Evolutionary conservation across 176 grass and related monocot species (phyloP), one percentile per base, ranked within the genome.

Genomic region (Miscanthus lutarioriparius): DNA sequence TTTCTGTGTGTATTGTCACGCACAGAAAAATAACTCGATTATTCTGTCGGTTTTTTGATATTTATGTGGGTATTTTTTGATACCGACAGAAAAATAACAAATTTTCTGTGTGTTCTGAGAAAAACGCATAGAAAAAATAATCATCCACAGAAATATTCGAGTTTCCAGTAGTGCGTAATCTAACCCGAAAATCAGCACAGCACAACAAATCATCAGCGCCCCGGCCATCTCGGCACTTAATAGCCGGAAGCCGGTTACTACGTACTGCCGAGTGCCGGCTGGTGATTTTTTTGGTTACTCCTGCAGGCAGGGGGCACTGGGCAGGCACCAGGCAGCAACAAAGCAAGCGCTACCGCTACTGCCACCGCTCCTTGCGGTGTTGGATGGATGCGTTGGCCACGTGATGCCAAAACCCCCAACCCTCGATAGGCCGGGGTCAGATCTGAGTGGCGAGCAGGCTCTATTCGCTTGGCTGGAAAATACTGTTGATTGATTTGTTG

Each of bases 331-430:
- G 70, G 38, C 14, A 43, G 63, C 74, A 75, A 12, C 77, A 68
- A 74, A 89, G 48, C 76, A 39, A 49, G 71, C 10, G 40, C 36
- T 13, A 39, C 36, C 36, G 37, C 37, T 39, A 39, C 38, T 1
- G 38, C 64, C 14, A 19, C 15, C 6, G 38, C n/a, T 44, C 7
- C 2, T n/a, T n/a, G n/a, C n/a, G 22, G 56, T 61, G 56, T 25
- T 61, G 19, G 61, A 32, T 4, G 26, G 74, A 40, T 86, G 84
- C 84, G 84, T 74, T 90, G 84, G 67, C 88, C 88, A 90, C 88
- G 88, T 90, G 88, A 86, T 23, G 41, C 8, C 30, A 22, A 37
- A 72, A 12, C 6, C 78, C 78, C 56, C 35, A 39, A 67, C 58
- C 68, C 26, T 43, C 41, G 62, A 38, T 64, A 51, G 15, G 30